phyloP scores from a whole-genome alignment of 2,329 filamentous ascomycete genomes.

The Colletotrichum spinosum region DNA sequence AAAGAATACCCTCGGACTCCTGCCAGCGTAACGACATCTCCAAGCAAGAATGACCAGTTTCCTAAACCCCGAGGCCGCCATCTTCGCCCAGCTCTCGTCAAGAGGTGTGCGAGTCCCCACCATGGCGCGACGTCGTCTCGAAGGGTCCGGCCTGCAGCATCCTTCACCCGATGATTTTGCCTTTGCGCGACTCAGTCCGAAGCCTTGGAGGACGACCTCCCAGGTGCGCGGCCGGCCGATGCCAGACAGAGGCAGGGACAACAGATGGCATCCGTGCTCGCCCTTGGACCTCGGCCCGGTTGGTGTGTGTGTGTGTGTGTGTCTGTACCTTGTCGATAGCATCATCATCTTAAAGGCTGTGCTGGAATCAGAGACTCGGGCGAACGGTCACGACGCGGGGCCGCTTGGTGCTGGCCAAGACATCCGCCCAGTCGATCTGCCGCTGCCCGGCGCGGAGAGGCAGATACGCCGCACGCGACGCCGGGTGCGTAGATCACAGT shows the following conservation, averaged over 20 bases:
- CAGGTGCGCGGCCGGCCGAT: background rate
- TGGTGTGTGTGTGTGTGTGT: no score
- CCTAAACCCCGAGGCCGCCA: background rate
- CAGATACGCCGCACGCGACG: background rate
- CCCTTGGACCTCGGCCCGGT: background rate
- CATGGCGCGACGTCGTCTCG: slow-evolving; percentile 23
- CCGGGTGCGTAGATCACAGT: slow-evolving; percentile 4
- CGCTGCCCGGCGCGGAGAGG: background rate
- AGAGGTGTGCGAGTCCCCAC: slow-evolving; percentile 14
- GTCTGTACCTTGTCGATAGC: no score
- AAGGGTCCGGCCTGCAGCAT: slow-evolving; percentile 14
- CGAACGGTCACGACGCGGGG: slow-evolving; percentile 10
- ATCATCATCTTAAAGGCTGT: no score
- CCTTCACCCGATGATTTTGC: slow-evolving; percentile 2
- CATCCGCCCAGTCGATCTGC: background rate
- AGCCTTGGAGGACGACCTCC: background rate
- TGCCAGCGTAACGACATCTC: no score
- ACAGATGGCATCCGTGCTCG: slow-evolving; percentile 31
- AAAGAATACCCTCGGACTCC: no score
- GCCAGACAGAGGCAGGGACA: slow-evolving; percentile 5
- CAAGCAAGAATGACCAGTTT: background rate
- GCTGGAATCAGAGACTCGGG: background rate
- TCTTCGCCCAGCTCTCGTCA: background rate
- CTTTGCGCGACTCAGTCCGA: slow-evolving; percentile 1
- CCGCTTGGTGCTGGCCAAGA: background rate